Evolutionary conservation across 306 rosid genomes (phyloP).

Genomic region (Castanea mollissima): DNA sequence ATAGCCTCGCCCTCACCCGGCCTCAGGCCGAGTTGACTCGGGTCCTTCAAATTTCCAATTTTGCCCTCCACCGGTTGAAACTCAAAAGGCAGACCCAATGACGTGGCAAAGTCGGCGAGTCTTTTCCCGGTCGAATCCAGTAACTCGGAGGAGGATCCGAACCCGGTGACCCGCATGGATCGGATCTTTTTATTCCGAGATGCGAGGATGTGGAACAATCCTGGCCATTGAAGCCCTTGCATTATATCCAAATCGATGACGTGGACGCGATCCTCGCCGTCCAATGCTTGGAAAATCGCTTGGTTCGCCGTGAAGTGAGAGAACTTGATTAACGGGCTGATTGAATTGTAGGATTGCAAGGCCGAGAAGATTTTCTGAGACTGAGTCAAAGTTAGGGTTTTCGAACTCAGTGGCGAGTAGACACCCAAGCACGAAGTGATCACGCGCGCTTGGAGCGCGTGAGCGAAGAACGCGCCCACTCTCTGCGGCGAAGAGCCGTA

Average conservation of each 20-base stretch:
- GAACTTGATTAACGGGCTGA: conserved; percentile 81
- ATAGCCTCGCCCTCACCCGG: conserved; percentile 67
- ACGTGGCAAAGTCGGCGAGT: conserved; percentile 85
- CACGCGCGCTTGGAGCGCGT: conserved; percentile 91
- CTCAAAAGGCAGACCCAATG: conserved; percentile 81
- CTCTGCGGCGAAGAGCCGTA: conserved; percentile 88
- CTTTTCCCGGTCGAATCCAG: conserved; percentile 82
- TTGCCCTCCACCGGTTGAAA: conserved; percentile 83
- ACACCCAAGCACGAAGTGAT: conserved; percentile 71
- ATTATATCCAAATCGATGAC: conserved; percentile 91
- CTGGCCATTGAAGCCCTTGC: conserved; percentile 99
- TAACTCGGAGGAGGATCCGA: conserved; percentile 84
- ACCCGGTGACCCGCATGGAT: conserved; percentile 83
- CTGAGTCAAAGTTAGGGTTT: conserved; percentile 49
- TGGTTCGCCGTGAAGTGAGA: conserved; percentile 99
- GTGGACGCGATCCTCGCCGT: conserved; percentile 94
- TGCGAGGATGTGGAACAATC: conserved; percentile 91
- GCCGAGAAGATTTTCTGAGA: conserved; percentile 81
- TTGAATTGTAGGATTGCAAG: conserved; percentile 84
- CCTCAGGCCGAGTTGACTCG: conserved; percentile 67
- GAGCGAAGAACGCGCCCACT: conserved; percentile 84
- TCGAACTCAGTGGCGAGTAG: conserved; percentile 58
- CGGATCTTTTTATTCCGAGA: conserved; percentile 78
- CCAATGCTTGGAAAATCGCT: conserved; percentile 86
- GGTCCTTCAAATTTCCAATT: conserved; percentile 71